Percentiles rank a stretch among this genome's conserved stretches.
Evolutionary conservation across 2,329 filamentous ascomycete species (phyloP).

Genomic region (Phoma herbarum): DNA sequence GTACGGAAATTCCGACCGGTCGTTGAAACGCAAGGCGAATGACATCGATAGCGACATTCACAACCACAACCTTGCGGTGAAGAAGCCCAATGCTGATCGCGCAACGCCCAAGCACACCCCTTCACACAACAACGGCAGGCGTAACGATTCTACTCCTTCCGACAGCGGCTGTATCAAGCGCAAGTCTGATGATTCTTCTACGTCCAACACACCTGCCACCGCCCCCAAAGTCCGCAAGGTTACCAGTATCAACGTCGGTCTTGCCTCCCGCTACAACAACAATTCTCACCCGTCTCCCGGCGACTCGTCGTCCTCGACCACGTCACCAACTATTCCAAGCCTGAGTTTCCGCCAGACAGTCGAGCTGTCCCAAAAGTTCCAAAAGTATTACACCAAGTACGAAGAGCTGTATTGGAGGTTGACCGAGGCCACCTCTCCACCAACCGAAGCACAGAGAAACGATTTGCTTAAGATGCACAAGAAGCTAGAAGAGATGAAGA

Average conservation of each 20-base stretch:
- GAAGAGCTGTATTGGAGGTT: slow-evolving; percentile 62
- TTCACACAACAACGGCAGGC: slow-evolving; percentile 40
- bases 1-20: slow-evolving; percentile 44
- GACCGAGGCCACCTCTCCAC: slow-evolving; percentile 52
- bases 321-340: slow-evolving; percentile 44
- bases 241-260: slow-evolving; percentile 45
- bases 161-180: slow-evolving; percentile 53
- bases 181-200: slow-evolving; percentile 54
- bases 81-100: slow-evolving; percentile 45
- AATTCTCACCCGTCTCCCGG: slow-evolving; percentile 45
- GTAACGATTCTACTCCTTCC: slow-evolving; percentile 41
- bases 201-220: slow-evolving; percentile 39
- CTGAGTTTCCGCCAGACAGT: slow-evolving; percentile 57
- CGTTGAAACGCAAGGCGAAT: slow-evolving; percentile 54
- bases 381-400: slow-evolving; percentile 67
- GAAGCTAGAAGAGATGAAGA: slow-evolving; percentile 65
- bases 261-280: slow-evolving; percentile 48
- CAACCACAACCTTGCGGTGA: slow-evolving; percentile 46
- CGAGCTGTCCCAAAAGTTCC: slow-evolving; percentile 61
- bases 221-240: slow-evolving; percentile 46
- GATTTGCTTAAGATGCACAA: slow-evolving; percentile 64
- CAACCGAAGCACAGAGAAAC: slow-evolving; percentile 60
- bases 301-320: slow-evolving; percentile 47
- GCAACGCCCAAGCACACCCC: slow-evolving; percentile 41
- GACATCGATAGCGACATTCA: slow-evolving; percentile 50